A percentile compares a stretch with the other conserved stretches of the same genome.
These are phyloP conservation scores for Nakaseomyces glabratus DNA, from an alignment of 1,139 yeast genomes.

Conservation along the genomic window DNA sequence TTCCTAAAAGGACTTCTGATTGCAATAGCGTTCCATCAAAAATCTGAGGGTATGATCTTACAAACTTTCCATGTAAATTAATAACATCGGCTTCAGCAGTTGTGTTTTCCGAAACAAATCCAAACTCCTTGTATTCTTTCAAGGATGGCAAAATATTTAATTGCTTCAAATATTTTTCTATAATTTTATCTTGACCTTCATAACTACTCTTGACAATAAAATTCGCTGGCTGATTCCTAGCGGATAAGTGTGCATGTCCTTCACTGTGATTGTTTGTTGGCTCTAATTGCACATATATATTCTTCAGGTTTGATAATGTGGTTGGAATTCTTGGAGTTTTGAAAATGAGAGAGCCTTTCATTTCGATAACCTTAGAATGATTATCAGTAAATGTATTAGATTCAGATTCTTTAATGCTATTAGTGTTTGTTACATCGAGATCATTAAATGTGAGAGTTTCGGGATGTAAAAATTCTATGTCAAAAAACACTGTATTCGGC, in stretches of 20 bases:
- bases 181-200: constrained; percentile 56
- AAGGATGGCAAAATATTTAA: constrained; percentile 49
- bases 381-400: background rate
- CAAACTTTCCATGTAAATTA: constrained; percentile 40
- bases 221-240: constrained; percentile 8
- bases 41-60: constrained; percentile 54
- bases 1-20: constrained; percentile 48
- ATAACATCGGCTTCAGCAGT: constrained; percentile 22
- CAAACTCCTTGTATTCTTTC: constrained; percentile 64
- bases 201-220: constrained; percentile 43
- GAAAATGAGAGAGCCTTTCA: constrained; percentile 31
- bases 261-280: constrained; percentile 16
- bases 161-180: constrained; percentile 46
- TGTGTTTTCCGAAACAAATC: constrained; percentile 28
- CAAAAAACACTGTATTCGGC: constrained; percentile 65
- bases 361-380: constrained; percentile 16
- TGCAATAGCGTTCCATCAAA: constrained; percentile 42
- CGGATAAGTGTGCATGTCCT: constrained; percentile 4
- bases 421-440: background rate
- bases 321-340: constrained; percentile 41
- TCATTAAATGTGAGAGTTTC: constrained; percentile 1
- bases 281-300: constrained; percentile 54
- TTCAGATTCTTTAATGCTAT: background rate
- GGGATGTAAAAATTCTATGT: constrained; percentile 31
- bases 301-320: constrained; percentile 47